A percentile compares a stretch with the other conserved stretches of the same genome.
phyloP scores from a whole-genome alignment of 2,329 filamentous ascomycete species.

The Fusarium humuli region DNA sequence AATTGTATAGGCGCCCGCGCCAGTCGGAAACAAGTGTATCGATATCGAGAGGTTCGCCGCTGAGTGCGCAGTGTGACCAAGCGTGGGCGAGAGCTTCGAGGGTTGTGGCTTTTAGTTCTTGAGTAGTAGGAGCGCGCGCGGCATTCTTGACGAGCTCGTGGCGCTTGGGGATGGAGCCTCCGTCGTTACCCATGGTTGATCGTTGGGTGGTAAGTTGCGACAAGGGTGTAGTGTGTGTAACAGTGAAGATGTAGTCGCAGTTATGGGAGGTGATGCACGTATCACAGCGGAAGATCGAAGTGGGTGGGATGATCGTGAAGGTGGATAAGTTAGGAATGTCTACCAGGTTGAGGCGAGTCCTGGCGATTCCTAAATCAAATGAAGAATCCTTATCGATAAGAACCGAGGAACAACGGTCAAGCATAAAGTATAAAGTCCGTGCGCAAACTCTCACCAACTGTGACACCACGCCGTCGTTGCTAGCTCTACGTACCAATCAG shows the following conservation, averaged over 20 bases:
- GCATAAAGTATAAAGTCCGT: not conserved
- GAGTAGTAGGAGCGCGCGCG: constrained; percentile 81
- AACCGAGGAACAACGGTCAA: not conserved
- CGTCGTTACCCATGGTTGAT: constrained; percentile 93
- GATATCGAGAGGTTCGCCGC: constrained; percentile 75
- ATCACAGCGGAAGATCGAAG: not conserved
- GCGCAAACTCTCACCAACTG: fast-evolving
- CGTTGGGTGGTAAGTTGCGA: not conserved
- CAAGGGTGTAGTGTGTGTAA: not conserved
- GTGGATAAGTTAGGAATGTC: constrained; percentile 18
- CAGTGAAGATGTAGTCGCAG: not conserved
- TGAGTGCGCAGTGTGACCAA: constrained; percentile 91
- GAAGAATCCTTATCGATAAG: constrained; percentile 43
- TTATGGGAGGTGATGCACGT: not conserved
- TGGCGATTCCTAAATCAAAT: constrained; percentile 40
- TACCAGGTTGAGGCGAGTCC: constrained; percentile 34
- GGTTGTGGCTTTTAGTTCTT: constrained; percentile 88
- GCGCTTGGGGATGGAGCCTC: constrained; percentile 94
- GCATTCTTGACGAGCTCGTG: constrained; percentile 96
- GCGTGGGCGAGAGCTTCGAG: constrained; percentile 86
- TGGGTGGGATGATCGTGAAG: constrained; percentile 2
- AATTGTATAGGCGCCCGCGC: constrained; percentile 90
- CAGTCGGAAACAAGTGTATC: constrained; percentile 86
- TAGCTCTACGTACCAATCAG: not conserved
- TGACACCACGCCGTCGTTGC: fast-evolving